These are phyloP conservation scores for Candida boleticola DNA, from an alignment of 805 yeast genomes.

Conservation along the genomic window DNA sequence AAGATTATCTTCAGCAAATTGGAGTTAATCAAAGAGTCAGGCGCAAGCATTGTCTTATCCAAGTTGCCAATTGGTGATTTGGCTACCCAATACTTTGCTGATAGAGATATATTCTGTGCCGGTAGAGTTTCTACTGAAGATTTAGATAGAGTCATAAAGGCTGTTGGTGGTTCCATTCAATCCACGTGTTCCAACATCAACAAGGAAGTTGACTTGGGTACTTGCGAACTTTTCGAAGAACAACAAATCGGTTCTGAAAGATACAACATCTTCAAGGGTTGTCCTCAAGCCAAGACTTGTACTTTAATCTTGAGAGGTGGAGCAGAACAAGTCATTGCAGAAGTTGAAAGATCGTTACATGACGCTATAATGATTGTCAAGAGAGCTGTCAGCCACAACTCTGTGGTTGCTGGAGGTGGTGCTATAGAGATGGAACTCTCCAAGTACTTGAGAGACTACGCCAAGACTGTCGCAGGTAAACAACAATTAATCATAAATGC, in stretches of 20 bases:
- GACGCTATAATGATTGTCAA: constrained; percentile 99
- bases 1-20: constrained; percentile 84
- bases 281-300: constrained; percentile 90
- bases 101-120: constrained; percentile 93
- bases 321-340: constrained; percentile 96
- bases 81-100: constrained; percentile 99
- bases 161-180: constrained; percentile 91
- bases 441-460: constrained; percentile 78
- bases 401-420: constrained; percentile 98
- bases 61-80: constrained; percentile 96
- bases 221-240: constrained; percentile 85
- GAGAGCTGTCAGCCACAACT: constrained; percentile 83
- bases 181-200: constrained; percentile 65
- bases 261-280: constrained; percentile 88
- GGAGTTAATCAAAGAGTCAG: constrained; percentile 75
- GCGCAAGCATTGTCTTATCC: constrained; percentile 90
- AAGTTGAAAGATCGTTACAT: constrained; percentile 94
- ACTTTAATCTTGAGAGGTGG: constrained; percentile 95
- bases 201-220: constrained; percentile 69
- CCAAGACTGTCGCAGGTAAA: constrained; percentile 89
- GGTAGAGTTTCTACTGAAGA: constrained; percentile 90
- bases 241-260: constrained; percentile 95
- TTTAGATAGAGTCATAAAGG: constrained; percentile 86
- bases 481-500: constrained; percentile 92
- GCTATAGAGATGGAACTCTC: constrained; percentile 98